phyloP scores from a whole-genome alignment of 2,329 filamentous ascomycete species.

The Exophiala aquamarina region DNA sequence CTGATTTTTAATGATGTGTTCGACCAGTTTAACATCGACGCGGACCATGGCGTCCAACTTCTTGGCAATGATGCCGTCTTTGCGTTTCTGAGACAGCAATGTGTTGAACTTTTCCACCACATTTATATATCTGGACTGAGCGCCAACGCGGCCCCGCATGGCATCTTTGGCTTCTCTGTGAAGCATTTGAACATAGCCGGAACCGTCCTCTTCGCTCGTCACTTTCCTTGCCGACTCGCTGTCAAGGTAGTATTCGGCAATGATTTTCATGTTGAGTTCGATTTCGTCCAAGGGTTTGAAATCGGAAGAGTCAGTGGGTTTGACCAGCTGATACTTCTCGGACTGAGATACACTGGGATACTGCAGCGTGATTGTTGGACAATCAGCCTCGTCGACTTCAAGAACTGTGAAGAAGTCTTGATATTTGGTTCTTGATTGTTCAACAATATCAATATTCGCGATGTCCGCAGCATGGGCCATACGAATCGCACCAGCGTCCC shows the following conservation, averaged over 20 bases:
- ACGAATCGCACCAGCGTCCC: slow-evolving; percentile 36
- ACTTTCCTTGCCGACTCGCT: slow-evolving; percentile 67
- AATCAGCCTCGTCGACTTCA: slow-evolving; percentile 49
- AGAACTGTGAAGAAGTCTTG: slow-evolving; percentile 40
- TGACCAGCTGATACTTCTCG: slow-evolving; percentile 76
- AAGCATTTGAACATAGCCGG: slow-evolving; percentile 65
- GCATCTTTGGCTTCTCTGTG: slow-evolving; percentile 70
- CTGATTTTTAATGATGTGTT: slow-evolving; percentile 75
- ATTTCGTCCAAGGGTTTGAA: slow-evolving; percentile 68
- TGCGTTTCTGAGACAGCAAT: slow-evolving; percentile 63
- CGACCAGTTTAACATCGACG: slow-evolving; percentile 70
- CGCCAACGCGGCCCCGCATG: slow-evolving; percentile 39
- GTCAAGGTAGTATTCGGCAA: slow-evolving; percentile 76
- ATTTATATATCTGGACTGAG: slow-evolving; percentile 67
- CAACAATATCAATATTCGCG: slow-evolving; percentile 40
- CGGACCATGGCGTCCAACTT: slow-evolving; percentile 69
- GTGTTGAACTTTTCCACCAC: slow-evolving; percentile 77
- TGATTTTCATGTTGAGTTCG: slow-evolving; percentile 65
- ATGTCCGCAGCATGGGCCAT: slow-evolving; percentile 54
- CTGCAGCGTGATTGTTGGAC: slow-evolving; percentile 64
- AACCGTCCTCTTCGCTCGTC: slow-evolving; percentile 69
- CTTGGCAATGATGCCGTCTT: slow-evolving; percentile 69
- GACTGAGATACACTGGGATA: slow-evolving; percentile 72
- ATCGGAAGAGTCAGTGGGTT: slow-evolving; percentile 71
- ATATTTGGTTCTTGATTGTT: slow-evolving; percentile 32